These are phyloP conservation scores for Silene conica DNA, from an alignment of 148 eudicot genomes.

Conservation along the genomic window DNA sequence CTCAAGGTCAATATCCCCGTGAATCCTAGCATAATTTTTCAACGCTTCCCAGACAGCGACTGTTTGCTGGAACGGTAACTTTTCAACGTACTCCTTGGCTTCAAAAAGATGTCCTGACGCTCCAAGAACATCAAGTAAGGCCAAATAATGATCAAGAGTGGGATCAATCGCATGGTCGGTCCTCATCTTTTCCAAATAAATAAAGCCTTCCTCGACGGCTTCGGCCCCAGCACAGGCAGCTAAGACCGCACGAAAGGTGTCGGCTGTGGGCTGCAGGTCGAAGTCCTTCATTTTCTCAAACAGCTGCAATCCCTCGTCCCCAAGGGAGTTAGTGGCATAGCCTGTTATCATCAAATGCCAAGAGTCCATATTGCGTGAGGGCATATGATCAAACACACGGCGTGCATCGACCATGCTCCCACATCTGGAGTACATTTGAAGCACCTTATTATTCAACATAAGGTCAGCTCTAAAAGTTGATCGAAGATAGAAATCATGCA, in stretches of 20 bases:
- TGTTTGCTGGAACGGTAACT: constrained; percentile 56
- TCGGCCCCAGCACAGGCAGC: constrained; percentile 81
- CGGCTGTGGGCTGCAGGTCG: constrained; percentile 46
- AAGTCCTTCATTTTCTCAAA: constrained; percentile 59
- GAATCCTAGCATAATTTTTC: constrained; percentile 75
- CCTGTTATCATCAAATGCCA: constrained; percentile 67
- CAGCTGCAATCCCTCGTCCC: constrained; percentile 65
- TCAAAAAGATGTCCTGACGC: constrained; percentile 70
- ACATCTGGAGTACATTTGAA: constrained; percentile 63
- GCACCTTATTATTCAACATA: constrained; percentile 44
- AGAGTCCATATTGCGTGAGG: constrained; percentile 50
- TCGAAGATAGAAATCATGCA: constrained; percentile 61
- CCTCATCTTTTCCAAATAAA: constrained; percentile 70
- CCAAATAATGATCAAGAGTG: constrained; percentile 63
- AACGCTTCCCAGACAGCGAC: constrained; percentile 74
- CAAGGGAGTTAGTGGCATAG: constrained; percentile 53
- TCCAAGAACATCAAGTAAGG: constrained; percentile 66
- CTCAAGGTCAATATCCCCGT: constrained; percentile 88
- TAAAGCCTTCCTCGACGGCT: constrained; percentile 74
- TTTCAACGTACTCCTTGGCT: constrained; percentile 60
- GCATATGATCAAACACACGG: constrained; percentile 79
- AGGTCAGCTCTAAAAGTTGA: constrained; percentile 49
- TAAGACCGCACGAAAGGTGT: constrained; percentile 69
- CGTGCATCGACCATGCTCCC: constrained; percentile 71
- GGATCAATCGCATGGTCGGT: constrained; percentile 64